Base-by-base conservation (phyloP, 2,329 filamentous ascomycete genomes). In the Fulvia fulva region DNA sequence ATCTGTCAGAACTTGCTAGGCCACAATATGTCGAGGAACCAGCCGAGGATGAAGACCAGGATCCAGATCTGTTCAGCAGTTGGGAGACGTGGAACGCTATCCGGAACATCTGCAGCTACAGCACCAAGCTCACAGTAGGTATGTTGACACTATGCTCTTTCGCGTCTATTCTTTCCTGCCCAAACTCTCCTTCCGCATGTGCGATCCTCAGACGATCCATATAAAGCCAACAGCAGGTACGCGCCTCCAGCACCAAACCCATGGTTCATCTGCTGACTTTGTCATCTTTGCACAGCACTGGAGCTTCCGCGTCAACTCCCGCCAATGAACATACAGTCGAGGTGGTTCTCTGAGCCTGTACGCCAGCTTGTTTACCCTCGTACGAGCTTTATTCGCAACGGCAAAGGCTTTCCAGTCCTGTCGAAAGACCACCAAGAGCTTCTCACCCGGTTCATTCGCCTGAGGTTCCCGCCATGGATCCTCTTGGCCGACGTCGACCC, bases 71-170 rank as follows among this genome's bases (percentile, higher is more conserved):
- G 0, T 94, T 90, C 73, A 87, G 87, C 54, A 82, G 87, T 2
- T 99, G 95, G 95, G 92, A 97, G 74, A 87, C 89, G 1, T 99
- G 94, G 94, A 88, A 99, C 72, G 81, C 87, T 22, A 88, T 99
- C 68, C 84, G 94, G 54, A 87, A 87, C 54, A 80, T 91, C 57
- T 97, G 91, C 82, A 88, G 87, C 76, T 97, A 99, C 75, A 88
- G 87, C 74, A 77, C 82, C 57, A 85, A 91, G 72, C 80, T 99
- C 37, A 88, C 86, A 68, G 85, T 97, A 74, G 90, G 93, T 96
- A 87, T 79, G 90, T 66, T 22, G 19, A 49, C n/a, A n/a, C n/a
- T n/a, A n/a, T n/a, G n/a, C n/a, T n/a, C n/a, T n/a, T n/a, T n/a
- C n/a, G n/a, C n/a, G n/a, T 45, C 21, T 34, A 21, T 54, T 16